Percentiles rank a stretch among this genome's conserved stretches.
Conservation (phyloP, 805 yeast species). For the Barnettozyma populi region DNA sequence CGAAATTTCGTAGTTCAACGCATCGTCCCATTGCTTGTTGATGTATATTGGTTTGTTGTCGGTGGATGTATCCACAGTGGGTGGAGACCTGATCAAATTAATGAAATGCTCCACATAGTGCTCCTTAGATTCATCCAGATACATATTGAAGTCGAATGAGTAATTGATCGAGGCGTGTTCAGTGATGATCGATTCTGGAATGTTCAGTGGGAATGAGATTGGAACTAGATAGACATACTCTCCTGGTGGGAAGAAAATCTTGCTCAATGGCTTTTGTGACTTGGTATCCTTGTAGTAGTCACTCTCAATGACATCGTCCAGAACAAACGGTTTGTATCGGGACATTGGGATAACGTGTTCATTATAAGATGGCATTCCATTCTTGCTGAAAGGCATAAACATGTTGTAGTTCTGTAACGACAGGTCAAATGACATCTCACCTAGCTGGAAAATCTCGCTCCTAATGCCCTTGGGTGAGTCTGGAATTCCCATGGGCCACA, state of each 20-base stretch:
- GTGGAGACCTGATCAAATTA: constrained; percentile 36
- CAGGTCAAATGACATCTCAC: constrained; percentile 5
- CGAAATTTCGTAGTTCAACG: constrained; percentile 64
- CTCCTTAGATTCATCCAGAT: constrained; percentile 1
- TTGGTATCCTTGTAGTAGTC: constrained; percentile 4
- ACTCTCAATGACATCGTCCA: constrained; percentile 1
- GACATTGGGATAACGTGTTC: constrained; percentile 1
- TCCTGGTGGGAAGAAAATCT: constrained; percentile 45
- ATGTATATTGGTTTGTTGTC: constrained; percentile 71
- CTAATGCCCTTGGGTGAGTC: neutral
- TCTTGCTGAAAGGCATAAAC: constrained; percentile 2
- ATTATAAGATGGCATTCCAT: constrained; percentile 1
- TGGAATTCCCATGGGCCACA: constrained; percentile 2
- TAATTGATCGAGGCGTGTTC: constrained; percentile 40
- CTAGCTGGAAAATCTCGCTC: constrained; percentile 5
- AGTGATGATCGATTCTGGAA: constrained; percentile 56
- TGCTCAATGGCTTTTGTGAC: neutral
- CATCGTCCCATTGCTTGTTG: constrained; percentile 67
- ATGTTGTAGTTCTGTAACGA: constrained; percentile 7
- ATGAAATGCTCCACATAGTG: constrained; percentile 29
- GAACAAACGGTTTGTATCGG: neutral
- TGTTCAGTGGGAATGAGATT: constrained; percentile 49
- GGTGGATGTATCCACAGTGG: constrained; percentile 32
- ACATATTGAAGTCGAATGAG: constrained; percentile 22
- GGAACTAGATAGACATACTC: constrained; percentile 67